These are phyloP conservation scores for Coniophora puteana DNA, from an alignment of 1,284 basidiomycete genomes.

Conservation along the genomic window DNA sequence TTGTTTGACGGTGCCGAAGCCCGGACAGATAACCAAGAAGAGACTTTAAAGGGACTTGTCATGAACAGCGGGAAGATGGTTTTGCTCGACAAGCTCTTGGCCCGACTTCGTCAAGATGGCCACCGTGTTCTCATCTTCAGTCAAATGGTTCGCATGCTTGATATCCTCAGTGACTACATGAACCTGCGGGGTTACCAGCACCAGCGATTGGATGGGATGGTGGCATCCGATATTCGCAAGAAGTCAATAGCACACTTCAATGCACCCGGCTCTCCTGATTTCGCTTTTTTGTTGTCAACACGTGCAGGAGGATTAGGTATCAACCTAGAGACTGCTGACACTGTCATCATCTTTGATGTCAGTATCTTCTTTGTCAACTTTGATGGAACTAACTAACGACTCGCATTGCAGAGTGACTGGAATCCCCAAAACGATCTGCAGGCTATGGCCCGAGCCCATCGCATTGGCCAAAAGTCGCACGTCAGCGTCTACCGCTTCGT, in stretches of 20 bases:
- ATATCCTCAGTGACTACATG: conserved; percentile 99
- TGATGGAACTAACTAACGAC: conserved; percentile 15
- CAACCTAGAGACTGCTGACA: conserved; percentile 97
- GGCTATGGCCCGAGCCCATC: conserved; percentile 97
- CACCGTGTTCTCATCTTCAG: conserved; percentile 98
- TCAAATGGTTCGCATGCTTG: conserved; percentile 99
- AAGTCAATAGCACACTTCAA: conserved; percentile 98
- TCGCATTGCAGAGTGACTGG: conserved; percentile 74
- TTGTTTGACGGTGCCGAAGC: conserved; percentile 96
- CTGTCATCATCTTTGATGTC: conserved; percentile 98
- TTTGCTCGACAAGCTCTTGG: conserved; percentile 90
- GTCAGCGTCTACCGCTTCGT: conserved; percentile 98
- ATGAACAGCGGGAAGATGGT: conserved; percentile 99
- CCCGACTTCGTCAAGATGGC: conserved; percentile 84
- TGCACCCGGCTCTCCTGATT: conserved; percentile 89
- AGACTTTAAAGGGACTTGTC: conserved; percentile 92
- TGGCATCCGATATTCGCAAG: conserved; percentile 90
- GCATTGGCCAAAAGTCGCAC: conserved; percentile 96
- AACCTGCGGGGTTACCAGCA: conserved; percentile 87
- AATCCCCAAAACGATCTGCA: conserved; percentile 99
- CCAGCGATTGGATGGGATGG: conserved; percentile 95
- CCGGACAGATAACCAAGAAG: conserved; percentile 72
- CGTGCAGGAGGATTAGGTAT: conserved; percentile 98
- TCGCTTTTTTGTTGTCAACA: conserved; percentile 95
- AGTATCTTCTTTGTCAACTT: conserved; percentile 31